A percentile compares a stretch with the other conserved stretches of the same genome.
These are phyloP conservation scores for Chondrostereum purpureum DNA, from an alignment of 1,284 basidiomycete species.

Conservation along the genomic window DNA sequence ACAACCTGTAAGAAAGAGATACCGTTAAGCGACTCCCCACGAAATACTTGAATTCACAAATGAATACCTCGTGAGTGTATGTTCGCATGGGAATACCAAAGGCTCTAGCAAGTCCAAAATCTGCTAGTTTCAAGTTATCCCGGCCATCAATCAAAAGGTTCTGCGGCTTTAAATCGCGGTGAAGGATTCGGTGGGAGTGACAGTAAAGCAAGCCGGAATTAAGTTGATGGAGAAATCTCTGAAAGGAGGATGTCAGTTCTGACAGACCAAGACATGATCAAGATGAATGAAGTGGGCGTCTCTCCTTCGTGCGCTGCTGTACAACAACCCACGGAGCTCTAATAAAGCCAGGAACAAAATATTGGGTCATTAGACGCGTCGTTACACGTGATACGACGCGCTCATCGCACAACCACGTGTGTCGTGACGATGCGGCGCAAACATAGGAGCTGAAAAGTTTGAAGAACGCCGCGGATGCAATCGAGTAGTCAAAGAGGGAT, in stretches of 20 bases:
- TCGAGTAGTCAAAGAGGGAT: neutral
- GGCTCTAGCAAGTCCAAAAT: slow-evolving; percentile 94
- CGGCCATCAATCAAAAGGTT: slow-evolving; percentile 91
- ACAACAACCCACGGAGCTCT: too few relatives aligned
- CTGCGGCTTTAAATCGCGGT: slow-evolving; percentile 97
- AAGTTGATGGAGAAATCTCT: slow-evolving; percentile 91
- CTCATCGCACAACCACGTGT: too few relatives aligned
- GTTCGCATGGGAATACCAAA: slow-evolving; percentile 98
- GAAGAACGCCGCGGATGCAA: slow-evolving; percentile 3
- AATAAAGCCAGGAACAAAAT: too few relatives aligned
- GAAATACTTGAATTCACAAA: slow-evolving; percentile 2
- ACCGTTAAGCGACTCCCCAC: slow-evolving; percentile 9
- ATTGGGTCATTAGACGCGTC: too few relatives aligned
- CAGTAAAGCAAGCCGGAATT: slow-evolving; percentile 89
- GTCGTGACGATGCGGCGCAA: too few relatives aligned
- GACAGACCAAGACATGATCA: slow-evolving; percentile 8
- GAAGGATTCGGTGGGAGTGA: slow-evolving; percentile 93
- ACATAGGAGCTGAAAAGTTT: too few relatives aligned
- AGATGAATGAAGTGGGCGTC: too few relatives aligned
- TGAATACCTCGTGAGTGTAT: slow-evolving; percentile 94
- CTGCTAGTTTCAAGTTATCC: slow-evolving; percentile 90
- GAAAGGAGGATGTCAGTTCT: slow-evolving; percentile 9
- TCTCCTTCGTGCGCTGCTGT: too few relatives aligned
- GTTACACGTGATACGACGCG: too few relatives aligned
- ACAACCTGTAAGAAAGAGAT: slow-evolving; percentile 73